Base-by-base conservation (phyloP, 108 stramenopile genomes). In the Asterionellopsis glacialis region DNA sequence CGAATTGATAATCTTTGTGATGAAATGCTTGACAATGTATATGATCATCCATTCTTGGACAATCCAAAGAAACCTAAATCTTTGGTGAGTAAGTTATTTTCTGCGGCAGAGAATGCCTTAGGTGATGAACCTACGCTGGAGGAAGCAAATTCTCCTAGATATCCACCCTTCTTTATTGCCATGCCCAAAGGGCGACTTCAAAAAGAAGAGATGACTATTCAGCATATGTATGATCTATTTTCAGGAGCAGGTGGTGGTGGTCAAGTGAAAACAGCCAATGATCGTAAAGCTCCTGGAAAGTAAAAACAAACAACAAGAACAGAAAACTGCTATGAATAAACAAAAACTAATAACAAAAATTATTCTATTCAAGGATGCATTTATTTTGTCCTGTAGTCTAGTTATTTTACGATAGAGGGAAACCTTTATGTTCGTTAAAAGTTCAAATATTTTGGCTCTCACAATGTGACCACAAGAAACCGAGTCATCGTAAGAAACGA, bases 141-240 rank as follows among this genome's bases (percentile, higher is more conserved):
- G 40, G 52, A 51, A 19, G 61, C 57, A 12, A 77, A 70, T 38
- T 45, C 41, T 33, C 69, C 69, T 28, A 70, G 72, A 5, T 49
- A 49, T 13, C 79, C 79, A 21, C 79, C 79, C 1, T 80, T 75
- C 72, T 80, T 80, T 66, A 75, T 76, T 33, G 79, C 79, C 51
- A 76, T 80, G 75, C 79, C 79, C 25, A 40, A 73, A 63, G 79
- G 79, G 41, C 63, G 79, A 14, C 69, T 43, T 28, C 68, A 33
- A 42, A 74, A 69, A 53, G 79, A 80, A 58, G 79, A 80, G 48
- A 80, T 74, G 72, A 76, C 74, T 10, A 76, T 76, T 43, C 75
- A 80, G 25, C 75, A 76, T 55, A 80, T 80, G 79, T 76, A 80
- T 57, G 75, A 76, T 63, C 61, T 80, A 38, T 80, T 80, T 28